A percentile compares a stretch with the other conserved stretches of the same genome.
Conservation (phyloP, 73 alveolate species). For the Paramecium biaurelia region DNA sequence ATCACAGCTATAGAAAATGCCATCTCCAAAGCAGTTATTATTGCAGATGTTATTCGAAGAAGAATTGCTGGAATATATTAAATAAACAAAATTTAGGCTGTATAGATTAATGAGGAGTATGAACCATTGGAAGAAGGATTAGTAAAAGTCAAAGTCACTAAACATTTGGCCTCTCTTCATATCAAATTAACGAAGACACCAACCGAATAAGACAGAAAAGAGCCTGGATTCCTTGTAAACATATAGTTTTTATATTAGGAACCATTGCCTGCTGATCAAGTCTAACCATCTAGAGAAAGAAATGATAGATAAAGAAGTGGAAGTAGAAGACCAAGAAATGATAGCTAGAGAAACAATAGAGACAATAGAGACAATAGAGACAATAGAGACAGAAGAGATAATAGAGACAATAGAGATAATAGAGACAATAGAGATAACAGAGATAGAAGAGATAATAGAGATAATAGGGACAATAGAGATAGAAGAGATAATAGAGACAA, state of each 20-base stretch:
- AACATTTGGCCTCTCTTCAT: neutral
- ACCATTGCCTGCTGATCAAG: constrained; percentile 1
- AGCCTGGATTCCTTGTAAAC: neutral
- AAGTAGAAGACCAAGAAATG: neutral
- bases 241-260: neutral
- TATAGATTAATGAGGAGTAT: neutral
- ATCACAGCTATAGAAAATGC: constrained; percentile 1
- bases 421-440: constrained; percentile 28
- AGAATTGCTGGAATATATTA: neutral
- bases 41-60: constrained; percentile 28
- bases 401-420: constrained; percentile 20
- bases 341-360: neutral
- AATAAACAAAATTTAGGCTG: neutral
- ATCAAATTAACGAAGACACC: neutral
- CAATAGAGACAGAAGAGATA: constrained; percentile 20
- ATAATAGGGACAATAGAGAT: neutral
- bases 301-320: neutral
- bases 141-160: neutral
- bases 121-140: constrained; percentile 8
- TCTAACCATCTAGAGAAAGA: neutral
- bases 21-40: neutral
- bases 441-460: neutral
- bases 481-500: neutral
- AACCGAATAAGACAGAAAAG: constrained; percentile 1
- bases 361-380: constrained; percentile 41